Conservation (phyloP, 768 basidiomycete species). For the Trametes sanguinea region DNA sequence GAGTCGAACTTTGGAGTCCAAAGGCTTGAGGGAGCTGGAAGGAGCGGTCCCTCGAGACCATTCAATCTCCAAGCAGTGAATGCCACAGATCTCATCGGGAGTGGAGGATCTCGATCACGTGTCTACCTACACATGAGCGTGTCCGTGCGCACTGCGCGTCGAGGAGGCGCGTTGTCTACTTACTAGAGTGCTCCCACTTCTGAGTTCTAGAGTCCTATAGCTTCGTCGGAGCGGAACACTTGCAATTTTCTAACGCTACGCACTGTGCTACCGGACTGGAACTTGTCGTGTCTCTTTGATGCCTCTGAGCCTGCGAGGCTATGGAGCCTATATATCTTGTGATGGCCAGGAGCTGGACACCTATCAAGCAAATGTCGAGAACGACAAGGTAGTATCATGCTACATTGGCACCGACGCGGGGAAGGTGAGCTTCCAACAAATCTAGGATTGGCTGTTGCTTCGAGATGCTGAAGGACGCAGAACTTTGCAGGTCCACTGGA, state of each 20-base stretch:
- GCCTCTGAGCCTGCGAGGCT: conserved; percentile 15
- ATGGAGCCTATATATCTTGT: conserved; percentile 20
- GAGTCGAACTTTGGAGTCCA: too few relatives aligned
- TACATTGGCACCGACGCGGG: conserved; percentile 23
- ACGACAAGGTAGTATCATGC: conserved; percentile 19
- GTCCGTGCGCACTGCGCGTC: too few relatives aligned
- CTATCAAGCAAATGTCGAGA: conserved; percentile 17
- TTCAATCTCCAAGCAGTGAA: too few relatives aligned
- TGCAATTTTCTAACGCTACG: too few relatives aligned
- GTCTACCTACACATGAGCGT: background rate
- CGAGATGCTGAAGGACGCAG: background rate
- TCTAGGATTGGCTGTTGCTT: too few relatives aligned
- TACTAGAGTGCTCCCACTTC: too few relatives aligned
- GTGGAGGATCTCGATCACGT: conserved; percentile 12
- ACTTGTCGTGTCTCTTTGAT: background rate
- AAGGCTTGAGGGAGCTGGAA: too few relatives aligned
- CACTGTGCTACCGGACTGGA: too few relatives aligned
- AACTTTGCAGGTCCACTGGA: conserved; percentile 22
- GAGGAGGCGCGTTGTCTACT: too few relatives aligned
- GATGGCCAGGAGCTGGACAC: conserved; percentile 19
- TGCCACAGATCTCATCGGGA: background rate
- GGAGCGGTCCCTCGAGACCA: too few relatives aligned
- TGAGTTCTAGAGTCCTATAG: too few relatives aligned
- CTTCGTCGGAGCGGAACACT: too few relatives aligned
- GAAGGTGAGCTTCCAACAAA: conserved; percentile 10